Base-by-base conservation (phyloP, 768 basidiomycete genomes). In the Austroboletus eburneus region DNA sequence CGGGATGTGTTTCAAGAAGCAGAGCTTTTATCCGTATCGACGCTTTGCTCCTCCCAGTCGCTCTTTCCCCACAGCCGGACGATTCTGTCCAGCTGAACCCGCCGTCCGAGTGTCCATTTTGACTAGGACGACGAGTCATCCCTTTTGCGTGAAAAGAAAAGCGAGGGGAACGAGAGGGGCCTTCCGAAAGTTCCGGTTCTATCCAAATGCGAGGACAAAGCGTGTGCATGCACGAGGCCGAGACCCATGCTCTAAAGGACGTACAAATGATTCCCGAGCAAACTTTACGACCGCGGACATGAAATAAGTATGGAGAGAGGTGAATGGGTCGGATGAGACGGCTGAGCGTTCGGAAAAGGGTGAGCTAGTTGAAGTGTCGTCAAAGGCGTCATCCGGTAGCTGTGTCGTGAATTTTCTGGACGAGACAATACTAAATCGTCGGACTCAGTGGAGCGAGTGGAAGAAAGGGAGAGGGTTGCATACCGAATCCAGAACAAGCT, bases 211-310 rank as follows among this genome's bases (percentile, higher is more conserved):
- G n/a, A n/a, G n/a, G n/a, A n/a, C n/a, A n/a, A 20, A 41, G 9
- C 25, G 5, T 4, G 42, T 20, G 40, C 55, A 48, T 47, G 45
- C 54, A 39, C 39, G 43, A 52, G 33, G 20, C 50, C 55, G 32
- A 48, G 55, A 42, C 45, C 45, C 43, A 16, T 45, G 33, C 33
- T 37, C 30, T 49, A 29, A 51, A 43, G 10, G 42, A 56, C 24
- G 41, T 48, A 52, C 44, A 13, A 1, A 55, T 50, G 34, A 35
- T 42, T 55, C 50, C 42, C 7, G 2, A 33, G 33, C 45, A 22
- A n/a, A n/a, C n/a, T n/a, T n/a, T n/a, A 7, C 39, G 23, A 35
- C 39, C 46, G 50, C 41, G 38, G 33, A 57, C 55, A 38, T 4
- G n/a, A 14, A 21, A 34, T 38, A 44, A 22, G 13, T 27, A 27